Evolutionary conservation across 371 early-diverging fungal species (phyloP).

Genomic region (Apophysomyces variabilis): DNA sequence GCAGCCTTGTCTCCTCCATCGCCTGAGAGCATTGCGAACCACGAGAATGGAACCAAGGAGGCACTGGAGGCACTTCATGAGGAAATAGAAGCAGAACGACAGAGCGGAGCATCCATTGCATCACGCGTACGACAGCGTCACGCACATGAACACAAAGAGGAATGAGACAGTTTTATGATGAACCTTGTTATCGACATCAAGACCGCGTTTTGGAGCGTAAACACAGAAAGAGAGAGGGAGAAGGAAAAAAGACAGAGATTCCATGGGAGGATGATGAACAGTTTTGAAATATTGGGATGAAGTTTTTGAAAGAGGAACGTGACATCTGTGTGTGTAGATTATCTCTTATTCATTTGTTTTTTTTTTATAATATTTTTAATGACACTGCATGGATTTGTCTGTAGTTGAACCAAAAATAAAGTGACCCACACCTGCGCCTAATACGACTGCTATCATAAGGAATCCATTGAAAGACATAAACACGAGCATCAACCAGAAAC

Average conservation of each 20-base stretch:
- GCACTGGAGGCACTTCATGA: conserved; percentile 1
- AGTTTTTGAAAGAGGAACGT: too few relatives aligned
- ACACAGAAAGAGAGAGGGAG: too few relatives aligned
- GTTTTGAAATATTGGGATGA: too few relatives aligned
- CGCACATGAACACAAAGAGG: background rate
- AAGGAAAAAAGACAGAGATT: too few relatives aligned
- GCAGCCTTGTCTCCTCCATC: background rate
- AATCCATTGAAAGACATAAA: conserved; percentile 84
- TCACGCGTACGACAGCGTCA: conserved; percentile 2
- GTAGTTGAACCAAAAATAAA: conserved; percentile 50
- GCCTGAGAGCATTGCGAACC: conserved; percentile 1
- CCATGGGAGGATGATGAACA: too few relatives aligned
- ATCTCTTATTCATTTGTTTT: too few relatives aligned
- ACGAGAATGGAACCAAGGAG: conserved; percentile 1
- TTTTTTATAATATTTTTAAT: conserved; percentile 11
- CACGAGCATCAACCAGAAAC: conserved; percentile 24
- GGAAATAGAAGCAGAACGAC: background rate
- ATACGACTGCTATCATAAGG: conserved; percentile 65
- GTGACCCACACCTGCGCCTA: conserved; percentile 71
- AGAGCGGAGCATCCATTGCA: background rate
- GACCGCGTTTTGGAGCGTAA: too few relatives aligned
- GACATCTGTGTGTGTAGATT: too few relatives aligned
- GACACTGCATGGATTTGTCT: conserved; percentile 35
- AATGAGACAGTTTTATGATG: background rate
- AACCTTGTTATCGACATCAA: background rate